Evolutionary conservation across 305 asterid species (phyloP).

Genomic region (Solanum hybrid): DNA sequence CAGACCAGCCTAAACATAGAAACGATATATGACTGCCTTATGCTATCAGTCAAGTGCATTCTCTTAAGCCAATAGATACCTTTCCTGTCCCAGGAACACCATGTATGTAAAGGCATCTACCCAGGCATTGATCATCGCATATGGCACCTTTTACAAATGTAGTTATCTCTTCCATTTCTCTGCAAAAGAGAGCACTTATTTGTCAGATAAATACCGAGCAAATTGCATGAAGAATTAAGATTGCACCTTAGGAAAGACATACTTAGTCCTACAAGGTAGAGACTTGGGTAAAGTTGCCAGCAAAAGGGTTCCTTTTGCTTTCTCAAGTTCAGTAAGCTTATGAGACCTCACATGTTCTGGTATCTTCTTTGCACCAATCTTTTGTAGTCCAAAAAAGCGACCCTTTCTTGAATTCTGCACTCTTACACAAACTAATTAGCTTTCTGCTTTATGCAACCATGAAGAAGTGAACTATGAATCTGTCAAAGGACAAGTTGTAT

Average conservation of each 20-base stretch:
- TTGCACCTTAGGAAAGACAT: conserved; percentile 17
- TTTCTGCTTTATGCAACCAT: conserved; percentile 14
- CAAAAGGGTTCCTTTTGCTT: conserved; percentile 81
- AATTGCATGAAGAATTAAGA: not conserved
- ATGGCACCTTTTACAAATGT: conserved; percentile 83
- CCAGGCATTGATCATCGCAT: conserved; percentile 85
- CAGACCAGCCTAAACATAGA: not conserved
- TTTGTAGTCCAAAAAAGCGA: conserved; percentile 69
- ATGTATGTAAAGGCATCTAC: conserved; percentile 88
- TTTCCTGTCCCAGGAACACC: conserved; percentile 99
- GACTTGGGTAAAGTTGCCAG: conserved; percentile 87
- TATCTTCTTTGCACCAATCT: conserved; percentile 77
- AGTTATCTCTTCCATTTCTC: conserved; percentile 91
- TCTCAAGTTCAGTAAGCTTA: conserved; percentile 84
- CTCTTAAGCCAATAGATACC: conserved; percentile 31
- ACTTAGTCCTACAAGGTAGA: conserved; percentile 87
- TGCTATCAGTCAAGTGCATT: not conserved
- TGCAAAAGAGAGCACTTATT: conserved; percentile 19
- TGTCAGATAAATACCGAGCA: not conserved
- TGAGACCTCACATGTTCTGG: conserved; percentile 82
- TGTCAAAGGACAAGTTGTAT: conserved; percentile 13
- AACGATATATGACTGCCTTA: not conserved
- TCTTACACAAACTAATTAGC: conserved; percentile 13
- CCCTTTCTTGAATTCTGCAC: conserved; percentile 82
- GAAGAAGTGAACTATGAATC: conserved; percentile 5